Base-by-base conservation (phyloP, 1,284 basidiomycete genomes). In the Cystobasidium slooffiae region DNA sequence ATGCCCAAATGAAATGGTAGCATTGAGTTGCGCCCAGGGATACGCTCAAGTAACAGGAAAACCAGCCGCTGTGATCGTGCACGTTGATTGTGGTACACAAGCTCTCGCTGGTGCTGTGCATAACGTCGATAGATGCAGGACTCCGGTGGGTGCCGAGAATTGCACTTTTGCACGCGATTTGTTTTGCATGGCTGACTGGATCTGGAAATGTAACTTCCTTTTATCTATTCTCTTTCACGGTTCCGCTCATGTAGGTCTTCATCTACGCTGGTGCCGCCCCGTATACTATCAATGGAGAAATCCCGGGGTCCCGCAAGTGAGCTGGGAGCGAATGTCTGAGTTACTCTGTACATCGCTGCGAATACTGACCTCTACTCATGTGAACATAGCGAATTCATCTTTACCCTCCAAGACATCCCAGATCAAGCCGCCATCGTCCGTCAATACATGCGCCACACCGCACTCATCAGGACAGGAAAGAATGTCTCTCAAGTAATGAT, bases 1-100 rank as follows among this genome's bases (percentile, higher is more conserved):
- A 5, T 88, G 87, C 75, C 89, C 90, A 0, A 90, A 90, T 75
- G 90, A 91, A 80, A 90, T 90, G 88, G 89, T 90, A 6, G 89
- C 88, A 1, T 80, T 90, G 61, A 89, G 86, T 75, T 87, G 88
- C 18, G 89, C 89, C 0, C 89, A 90, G 68, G 89, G 88, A 2
- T 90, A 88, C 77, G 87, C 87, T 0, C 88, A 89, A 77, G 87
- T 86, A 0, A 87, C 86, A 2, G 88, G 88, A 0, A 88, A 84
- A 69, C 88, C 88, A 0, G 89, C 89, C 0, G 88, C 87, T 0
- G 88, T 90, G 0, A 88, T 90, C 53, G 87, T 90, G 0, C 89
- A 90, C 78, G 89, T 90, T 49, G 89, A 90, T 78, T 88, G 89
- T 47, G 89, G 89, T 0, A 90, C 89, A 0, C 88, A 89, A 87